phyloP scores from a whole-genome alignment of 345 rosid genomes.

The Hibiscus tridactylites region DNA sequence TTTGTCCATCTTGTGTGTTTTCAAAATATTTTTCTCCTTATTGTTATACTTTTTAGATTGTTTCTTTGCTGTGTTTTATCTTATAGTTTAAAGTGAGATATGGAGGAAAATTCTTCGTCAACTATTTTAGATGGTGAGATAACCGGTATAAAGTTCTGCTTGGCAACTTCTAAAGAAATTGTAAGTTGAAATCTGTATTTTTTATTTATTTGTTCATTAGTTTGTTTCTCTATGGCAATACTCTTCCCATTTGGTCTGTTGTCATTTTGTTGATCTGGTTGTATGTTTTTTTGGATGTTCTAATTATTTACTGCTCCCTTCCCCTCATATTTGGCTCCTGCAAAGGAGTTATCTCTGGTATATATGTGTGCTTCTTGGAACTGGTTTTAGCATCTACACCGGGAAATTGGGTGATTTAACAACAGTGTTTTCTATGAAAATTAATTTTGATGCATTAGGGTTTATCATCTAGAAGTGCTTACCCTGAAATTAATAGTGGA shows the following conservation, averaged over 20 bases:
- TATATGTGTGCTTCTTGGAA: not conserved
- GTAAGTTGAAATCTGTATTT: conserved; percentile 36
- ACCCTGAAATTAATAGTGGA: not conserved
- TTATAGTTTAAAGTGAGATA: conserved; percentile 13
- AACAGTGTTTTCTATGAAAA: not conserved
- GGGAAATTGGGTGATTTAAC: not conserved
- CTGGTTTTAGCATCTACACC: not conserved
- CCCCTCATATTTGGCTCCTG: not conserved
- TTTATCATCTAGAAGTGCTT: not conserved
- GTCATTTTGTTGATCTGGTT: not conserved
- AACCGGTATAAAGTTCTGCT: conserved; percentile 58
- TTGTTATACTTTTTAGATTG: not conserved
- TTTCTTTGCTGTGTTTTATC: conserved; percentile 5
- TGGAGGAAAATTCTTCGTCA: conserved; percentile 47
- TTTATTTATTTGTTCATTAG: not conserved
- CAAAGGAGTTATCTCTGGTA: not conserved
- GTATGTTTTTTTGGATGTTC: not conserved
- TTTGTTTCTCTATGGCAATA: not conserved
- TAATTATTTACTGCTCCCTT: no score
- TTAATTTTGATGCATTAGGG: not conserved
- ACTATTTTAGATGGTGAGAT: conserved; percentile 53
- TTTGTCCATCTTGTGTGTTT: no score
- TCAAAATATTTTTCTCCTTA: not conserved
- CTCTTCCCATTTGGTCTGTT: not conserved
- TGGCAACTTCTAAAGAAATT: conserved; percentile 62